Percentiles rank a stretch among this genome's conserved stretches.
Evolutionary conservation across 192 early-diverging fungal species (phyloP).

Genomic region (Spinellus fusiger): DNA sequence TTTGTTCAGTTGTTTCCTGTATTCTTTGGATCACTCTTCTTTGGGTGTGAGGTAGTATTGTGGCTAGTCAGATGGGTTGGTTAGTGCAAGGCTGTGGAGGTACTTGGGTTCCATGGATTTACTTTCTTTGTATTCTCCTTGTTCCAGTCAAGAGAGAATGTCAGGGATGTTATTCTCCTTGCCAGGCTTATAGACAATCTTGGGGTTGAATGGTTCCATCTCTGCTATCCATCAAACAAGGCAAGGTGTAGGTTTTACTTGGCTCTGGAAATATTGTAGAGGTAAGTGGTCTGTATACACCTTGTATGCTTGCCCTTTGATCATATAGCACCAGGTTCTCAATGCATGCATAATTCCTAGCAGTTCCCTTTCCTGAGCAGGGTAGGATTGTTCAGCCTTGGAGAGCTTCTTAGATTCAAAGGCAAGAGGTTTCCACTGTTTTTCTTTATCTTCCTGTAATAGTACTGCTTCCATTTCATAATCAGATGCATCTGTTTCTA

Average conservation of each 20-base stretch:
- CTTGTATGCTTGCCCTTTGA: neutral
- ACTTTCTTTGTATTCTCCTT: neutral
- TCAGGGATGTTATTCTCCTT: slow-evolving; percentile 8
- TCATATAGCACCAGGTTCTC: slow-evolving; percentile 1
- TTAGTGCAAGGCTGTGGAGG: neutral
- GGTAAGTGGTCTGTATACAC: slow-evolving; percentile 3
- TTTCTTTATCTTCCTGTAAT: neutral
- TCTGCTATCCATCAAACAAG: neutral
- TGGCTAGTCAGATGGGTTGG: neutral
- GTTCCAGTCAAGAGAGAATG: neutral
- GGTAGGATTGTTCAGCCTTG: slow-evolving; percentile 20
- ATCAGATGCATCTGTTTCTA: slow-evolving; percentile 1
- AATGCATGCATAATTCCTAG: slow-evolving; percentile 9
- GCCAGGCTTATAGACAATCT: slow-evolving; percentile 7
- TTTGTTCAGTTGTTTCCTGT: no score
- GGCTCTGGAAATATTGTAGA: neutral
- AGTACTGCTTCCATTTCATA: neutral
- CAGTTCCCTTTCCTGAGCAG: slow-evolving; percentile 20
- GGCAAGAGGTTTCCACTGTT: slow-evolving; percentile 21
- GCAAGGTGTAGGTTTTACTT: neutral
- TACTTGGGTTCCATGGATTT: neutral
- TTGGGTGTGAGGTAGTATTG: neutral
- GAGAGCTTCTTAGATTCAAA: slow-evolving; percentile 30
- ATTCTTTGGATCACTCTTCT: neutral
- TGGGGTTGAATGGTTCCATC: neutral